A percentile compares a stretch with the other conserved stretches of the same genome.
phyloP scores from a whole-genome alignment of 2,329 filamentous ascomycete species.

The Bisporella sp. region DNA sequence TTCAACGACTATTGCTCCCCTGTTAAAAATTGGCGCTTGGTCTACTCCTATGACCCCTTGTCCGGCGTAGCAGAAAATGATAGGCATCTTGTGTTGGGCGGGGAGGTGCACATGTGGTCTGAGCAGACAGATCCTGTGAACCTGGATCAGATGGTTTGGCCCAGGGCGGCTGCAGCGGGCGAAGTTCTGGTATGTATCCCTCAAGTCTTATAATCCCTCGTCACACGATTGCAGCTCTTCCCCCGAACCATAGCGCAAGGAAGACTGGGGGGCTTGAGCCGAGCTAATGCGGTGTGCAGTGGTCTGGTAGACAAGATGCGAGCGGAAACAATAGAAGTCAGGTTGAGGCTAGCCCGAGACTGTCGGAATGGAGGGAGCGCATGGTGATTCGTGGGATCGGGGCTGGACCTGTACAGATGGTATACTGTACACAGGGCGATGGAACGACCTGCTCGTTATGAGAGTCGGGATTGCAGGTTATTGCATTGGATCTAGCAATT shows the following conservation, averaged over 20 bases:
- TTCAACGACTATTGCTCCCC: constrained; percentile 79
- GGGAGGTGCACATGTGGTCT: constrained; percentile 75
- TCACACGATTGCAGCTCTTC: no score
- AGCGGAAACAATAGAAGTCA: constrained; percentile 64
- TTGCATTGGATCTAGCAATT: no score
- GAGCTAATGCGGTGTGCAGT: constrained; percentile 37
- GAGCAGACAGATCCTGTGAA: constrained; percentile 75
- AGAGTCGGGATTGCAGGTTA: no score
- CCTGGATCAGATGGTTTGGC: constrained; percentile 73
- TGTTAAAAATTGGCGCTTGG: constrained; percentile 71
- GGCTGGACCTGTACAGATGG: constrained; percentile 63
- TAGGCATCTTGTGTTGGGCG: constrained; percentile 66
- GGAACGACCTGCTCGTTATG: constrained; percentile 38
- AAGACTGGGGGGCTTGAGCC: no score
- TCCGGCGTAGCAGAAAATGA: constrained; percentile 52
- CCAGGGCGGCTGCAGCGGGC: constrained; percentile 63
- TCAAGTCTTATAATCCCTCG: no score
- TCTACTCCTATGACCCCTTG: constrained; percentile 75
- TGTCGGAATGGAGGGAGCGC: constrained; percentile 71
- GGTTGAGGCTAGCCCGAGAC: constrained; percentile 58
- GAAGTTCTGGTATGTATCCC: constrained; percentile 44
- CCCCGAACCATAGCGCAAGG: no score
- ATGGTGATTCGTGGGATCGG: constrained; percentile 61
- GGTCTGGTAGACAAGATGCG: constrained; percentile 65
- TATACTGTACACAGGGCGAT: constrained; percentile 60